Base-by-base conservation (phyloP, 306 rosid genomes). In the Glycine tomentella region DNA sequence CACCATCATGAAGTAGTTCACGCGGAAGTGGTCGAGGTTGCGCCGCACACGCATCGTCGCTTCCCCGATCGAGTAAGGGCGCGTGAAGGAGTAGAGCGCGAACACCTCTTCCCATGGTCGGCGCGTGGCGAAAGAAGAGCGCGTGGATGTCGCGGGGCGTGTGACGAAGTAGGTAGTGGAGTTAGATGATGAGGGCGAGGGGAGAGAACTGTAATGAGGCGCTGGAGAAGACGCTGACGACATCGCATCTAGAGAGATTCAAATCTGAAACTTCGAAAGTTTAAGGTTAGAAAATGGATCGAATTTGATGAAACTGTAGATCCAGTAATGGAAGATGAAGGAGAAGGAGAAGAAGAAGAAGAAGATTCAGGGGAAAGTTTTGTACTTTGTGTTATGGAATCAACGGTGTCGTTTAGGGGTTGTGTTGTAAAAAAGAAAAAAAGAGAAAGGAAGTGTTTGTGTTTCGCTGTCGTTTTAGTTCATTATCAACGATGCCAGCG, bases 91-190 rank as follows among this genome's bases (percentile, higher is more conserved):
- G 40, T 88, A 86, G 4, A 88, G 12, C 3, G 94, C 94, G 67
- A 90, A 69, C 0, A 93, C 92, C 85, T 89, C 87, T 49, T 88
- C 89, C 97, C 95, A 90, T 42, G 92, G 97, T 15, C 93, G 97
- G 74, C 87, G 86, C 52, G 82, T 77, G 75, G 88, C 78, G 80
- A 72, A 80, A 2, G 66, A 7, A 33, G 90, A 38, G 8, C n/a
- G 68, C 3, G 84, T 13, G 8, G 82, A 8, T 3, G 83, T 2
- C 3, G 79, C 46, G 75, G 79, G 71, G 78, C 81, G 82, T 4
- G 86, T 62, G 62, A 80, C 5, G 14, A 77, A 61, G 80, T 79
- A 52, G 2, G 87, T 57, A 1, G 5, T 9, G 72, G 84, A 0
- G 51, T 68, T 9, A 75, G 86, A 77, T 3, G 82, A 57, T 1